Evolutionary conservation across 2,329 filamentous ascomycete genomes (phyloP).

Genomic region (Neofusicoccum sp.): DNA sequence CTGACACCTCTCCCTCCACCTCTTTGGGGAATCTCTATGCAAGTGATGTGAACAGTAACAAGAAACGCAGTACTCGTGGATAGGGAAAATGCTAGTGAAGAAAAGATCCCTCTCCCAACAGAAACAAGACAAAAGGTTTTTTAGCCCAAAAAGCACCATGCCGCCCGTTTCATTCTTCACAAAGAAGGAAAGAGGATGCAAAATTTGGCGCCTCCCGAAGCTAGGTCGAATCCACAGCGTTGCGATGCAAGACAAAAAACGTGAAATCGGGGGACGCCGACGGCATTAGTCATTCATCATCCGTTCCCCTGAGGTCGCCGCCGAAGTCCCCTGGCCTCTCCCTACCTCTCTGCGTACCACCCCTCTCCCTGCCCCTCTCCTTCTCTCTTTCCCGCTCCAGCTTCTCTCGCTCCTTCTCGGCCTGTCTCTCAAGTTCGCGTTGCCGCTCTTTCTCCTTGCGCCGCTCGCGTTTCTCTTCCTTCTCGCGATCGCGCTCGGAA

Average conservation of each 20-base stretch:
- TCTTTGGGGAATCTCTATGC: conserved; percentile 17
- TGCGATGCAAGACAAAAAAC: conserved; percentile 12
- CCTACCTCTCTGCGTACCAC: neutral
- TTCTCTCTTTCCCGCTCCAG: conserved; percentile 5
- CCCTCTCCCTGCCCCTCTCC: conserved; percentile 7
- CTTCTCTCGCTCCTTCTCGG: conserved; percentile 3
- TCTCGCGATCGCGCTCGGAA: conserved; percentile 21
- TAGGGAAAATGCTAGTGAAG: conserved; percentile 4
- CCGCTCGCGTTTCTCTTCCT: conserved; percentile 10
- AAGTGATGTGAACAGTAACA: conserved; percentile 5
- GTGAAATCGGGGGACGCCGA: neutral
- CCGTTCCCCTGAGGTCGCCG: neutral
- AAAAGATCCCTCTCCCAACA: conserved; percentile 9
- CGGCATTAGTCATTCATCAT: conserved; percentile 10
- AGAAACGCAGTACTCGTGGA: neutral
- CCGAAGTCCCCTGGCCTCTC: neutral
- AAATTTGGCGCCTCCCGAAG: conserved; percentile 1
- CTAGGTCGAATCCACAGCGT: neutral
- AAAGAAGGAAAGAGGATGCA: conserved; percentile 1
- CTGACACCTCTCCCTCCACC: conserved; percentile 2
- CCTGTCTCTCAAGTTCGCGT: neutral
- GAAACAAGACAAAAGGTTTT: neutral
- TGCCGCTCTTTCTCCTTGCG: conserved; percentile 2
- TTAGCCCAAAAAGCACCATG: conserved; percentile 11
- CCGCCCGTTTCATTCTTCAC: conserved; percentile 14